Base-by-base conservation (phyloP, 352 stramenopile species). In the Globisporangium nagaii region DNA sequence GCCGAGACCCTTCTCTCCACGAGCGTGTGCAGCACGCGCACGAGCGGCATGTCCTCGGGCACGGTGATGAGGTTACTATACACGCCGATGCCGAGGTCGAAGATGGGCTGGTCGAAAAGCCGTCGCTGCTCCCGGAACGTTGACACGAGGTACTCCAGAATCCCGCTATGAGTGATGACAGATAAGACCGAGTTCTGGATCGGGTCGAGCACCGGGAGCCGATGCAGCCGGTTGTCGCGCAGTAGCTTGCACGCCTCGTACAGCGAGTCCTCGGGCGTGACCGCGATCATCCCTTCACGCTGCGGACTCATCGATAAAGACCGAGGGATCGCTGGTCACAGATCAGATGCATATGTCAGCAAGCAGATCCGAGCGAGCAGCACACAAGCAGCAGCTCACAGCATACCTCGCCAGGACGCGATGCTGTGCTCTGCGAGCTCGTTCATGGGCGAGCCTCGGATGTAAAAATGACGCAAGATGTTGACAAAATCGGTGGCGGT, bases 401-500 rank as follows among this genome's bases (percentile, higher is more conserved):
- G 32, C 62, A 27, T 62, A 91, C 81, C 81, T 73, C 81, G 75
- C 84, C 84, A 93, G 3, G 84, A 91, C 15, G 77, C 80, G 52
- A 93, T 93, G 48, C 84, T 93, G 63, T 93, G 78, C 53, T 93
- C 84, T 57, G 84, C 79, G 52, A 91, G 65, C 48, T 90, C 79
- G 40, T 90, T 88, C 79, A 98, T 95, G 37, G 94, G 80, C 30
- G 84, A 87, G n/a, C 87, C 83, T 22, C 88, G 93, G 34, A 87
- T 83, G 66, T 95, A 95, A 69, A 97, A 98, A 63, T 97, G 87
- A 19, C 95, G 82, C 35, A 99, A 63, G 58, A 98, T 97, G 67
- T 98, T 96, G 65, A 99, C 97, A 79, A 98, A 99, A 74, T 99
- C 96, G 11, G 93, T 98, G 1, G 97, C 91, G 3, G 96, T 98